Base-by-base conservation (phyloP, 106 monocot species). In the Dendrobium chrysotoxum region DNA sequence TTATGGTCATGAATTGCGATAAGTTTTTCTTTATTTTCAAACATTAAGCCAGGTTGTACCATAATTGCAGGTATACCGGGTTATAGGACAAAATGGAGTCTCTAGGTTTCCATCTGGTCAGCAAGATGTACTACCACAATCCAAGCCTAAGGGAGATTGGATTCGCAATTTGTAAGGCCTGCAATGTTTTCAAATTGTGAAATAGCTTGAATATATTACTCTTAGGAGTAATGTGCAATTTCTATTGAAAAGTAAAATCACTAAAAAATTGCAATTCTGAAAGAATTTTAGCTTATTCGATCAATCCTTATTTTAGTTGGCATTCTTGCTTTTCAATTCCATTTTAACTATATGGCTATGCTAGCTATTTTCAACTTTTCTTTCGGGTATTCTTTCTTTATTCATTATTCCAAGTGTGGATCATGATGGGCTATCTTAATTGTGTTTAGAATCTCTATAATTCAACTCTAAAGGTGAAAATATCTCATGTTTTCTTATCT, bases 121-220 rank as follows among this genome's bases (percentile, higher is more conserved):
- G 39, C 75, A 40, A 40, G 67, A 77, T 30, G 82, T 53, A 70
- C 40, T 79, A 28, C 50, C 75, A 75, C 83, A 80, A 53, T 28
- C 72, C 28, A 81, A 79, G 47, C 78, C 67, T 66, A 46, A 55
- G 47, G 86, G 76, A 13, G 80, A 66, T 26, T 83, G 78, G 72
- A 78, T 84, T 45, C 75, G 42, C 79, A 81, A 77, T 84, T 76
- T 89, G 89, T 89, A 86, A 84, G 89, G 38, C n/a, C 75, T 73
- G 57, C 54, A 26, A 42, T 76, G 20, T 35, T 61, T 46, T 53
- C 81, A 35, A 67, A 30, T 28, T 74, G 10, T 76, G 21, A 74
- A 70, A 30, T 70, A 70, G 70, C 31, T 41, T 41, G 74, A 74
- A 74, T 41, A 21, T 74, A n/a, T 74, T 40, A 40, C 8, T 70